Evolutionary conservation across 2,329 filamentous ascomycete genomes (phyloP), one percentile per base, ranked within the genome.

Genomic region (Penicillium brevicompactum): DNA sequence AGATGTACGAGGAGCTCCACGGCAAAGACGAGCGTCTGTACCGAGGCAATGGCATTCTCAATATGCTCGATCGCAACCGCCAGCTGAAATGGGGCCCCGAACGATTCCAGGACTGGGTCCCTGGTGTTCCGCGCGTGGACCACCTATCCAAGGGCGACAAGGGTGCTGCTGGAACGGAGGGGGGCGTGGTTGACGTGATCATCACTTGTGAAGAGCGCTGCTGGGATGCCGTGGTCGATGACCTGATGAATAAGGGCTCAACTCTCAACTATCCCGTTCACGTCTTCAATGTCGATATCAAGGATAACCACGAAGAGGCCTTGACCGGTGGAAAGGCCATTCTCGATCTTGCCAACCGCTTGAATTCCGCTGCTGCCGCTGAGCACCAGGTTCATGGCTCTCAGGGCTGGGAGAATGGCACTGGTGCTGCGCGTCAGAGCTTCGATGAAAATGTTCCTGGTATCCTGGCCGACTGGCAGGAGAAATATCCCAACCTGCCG

Each of bases 201-300:
- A 92, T 99, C 64, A 99, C 94, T 0, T 99, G 94, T 70, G 94
- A 99, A 74, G 94, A 99, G 76, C 83, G 94, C 57, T 99, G 94
- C 72, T 99, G 95, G 91, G 94, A 99, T 75, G 92, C 94, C 4
- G 94, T 99, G 32, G 84, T 99, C 10, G 94, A 99, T 67, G 93
- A 99, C 72, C 80, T 99, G 49, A 85, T 96, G 59, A 90, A 87
- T 66, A 85, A 95, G 59, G 94, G 93, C 7, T 86, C 89, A 0
- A 89, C 90, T 3, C 80, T 99, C 54, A 99, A 99, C 73, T 82
- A 91, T 2, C 92, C 94, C 0, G 94, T 99, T 0, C 94, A 99
- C 71, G 91, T 99, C 53, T 96, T 99, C 80, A 99, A 99, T 67
- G 89, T 99, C 51, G 94, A 99, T 72, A 99, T 99, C 69, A 93